Base-by-base conservation (phyloP, 75 land plant genomes). In the Isoetes taiwanensis region DNA sequence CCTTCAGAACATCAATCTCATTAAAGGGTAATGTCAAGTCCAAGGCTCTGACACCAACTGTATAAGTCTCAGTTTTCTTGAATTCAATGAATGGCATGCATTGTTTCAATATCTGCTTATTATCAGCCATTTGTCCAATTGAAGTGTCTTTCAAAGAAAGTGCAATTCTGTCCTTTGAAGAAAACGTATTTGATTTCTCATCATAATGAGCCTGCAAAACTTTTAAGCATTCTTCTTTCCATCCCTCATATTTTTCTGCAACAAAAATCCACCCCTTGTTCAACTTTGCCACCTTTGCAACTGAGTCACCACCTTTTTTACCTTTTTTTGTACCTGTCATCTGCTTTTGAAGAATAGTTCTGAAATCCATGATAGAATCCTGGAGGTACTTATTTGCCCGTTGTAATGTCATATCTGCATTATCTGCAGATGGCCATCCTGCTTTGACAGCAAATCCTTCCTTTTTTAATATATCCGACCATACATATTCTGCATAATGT, bases 51-150 rank as follows among this genome's bases (percentile, higher is more conserved):
- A 38, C 30, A 1, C 95, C 95, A 27, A 84, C 77, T 10, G 52
- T 6, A 12, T 54, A 48, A 0, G 76, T 72, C 40, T 88, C 95
- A 54, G 80, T 85, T 58, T 84, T 88, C 74, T 88, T 88, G 60
- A 84, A 88, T 64, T 65, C 84, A 54, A 88, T 27, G 48, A 88
- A 88, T 1, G 95, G 82, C 85, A 81, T 78, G 69, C 95, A 88
- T 1, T 70, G 71, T 62, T 84, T 84, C 62, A 72, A 80, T 17
- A 75, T 77, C 59, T 74, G 71, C 65, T 88, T 84, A n/a, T 78
- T 76, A 42, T 78, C 74, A 19, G 69, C 38, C 12, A 54, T 58
- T 32, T 78, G 64, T 9, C 73, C 85, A 57, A 82, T 35, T 16
- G 65, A 40, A 61, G 76, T 77, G 19, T 48, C 56, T 64, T 69